Evolutionary conservation across 495 filamentous ascomycete genomes (phyloP).

Genomic region (Mytilinidion resinicola): DNA sequence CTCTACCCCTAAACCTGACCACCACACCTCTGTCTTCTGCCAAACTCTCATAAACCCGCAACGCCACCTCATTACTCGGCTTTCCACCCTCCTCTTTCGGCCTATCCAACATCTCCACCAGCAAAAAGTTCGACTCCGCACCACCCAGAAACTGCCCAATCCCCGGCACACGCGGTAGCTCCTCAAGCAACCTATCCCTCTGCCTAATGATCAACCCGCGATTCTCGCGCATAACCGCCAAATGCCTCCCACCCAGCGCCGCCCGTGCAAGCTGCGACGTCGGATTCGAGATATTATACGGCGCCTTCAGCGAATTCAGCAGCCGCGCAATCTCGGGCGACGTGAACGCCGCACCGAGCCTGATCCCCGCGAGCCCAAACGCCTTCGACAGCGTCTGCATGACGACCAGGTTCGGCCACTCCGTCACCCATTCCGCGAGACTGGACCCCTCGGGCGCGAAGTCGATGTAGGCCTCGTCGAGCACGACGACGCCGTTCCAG

Average conservation of each 20-base stretch:
- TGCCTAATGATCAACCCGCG: constrained; percentile 63
- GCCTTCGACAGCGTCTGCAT: constrained; percentile 97
- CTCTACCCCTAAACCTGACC: constrained; percentile 87
- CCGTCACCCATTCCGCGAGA: constrained; percentile 85
- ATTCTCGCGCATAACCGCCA: constrained; percentile 66
- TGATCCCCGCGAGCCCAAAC: constrained; percentile 90
- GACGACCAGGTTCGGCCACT: constrained; percentile 94
- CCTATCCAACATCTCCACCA: constrained; percentile 75
- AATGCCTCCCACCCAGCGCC: constrained; percentile 57
- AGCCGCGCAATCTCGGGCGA: constrained; percentile 54
- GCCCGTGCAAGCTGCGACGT: constrained; percentile 74
- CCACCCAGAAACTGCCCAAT: constrained; percentile 80
- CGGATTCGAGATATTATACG: constrained; percentile 85
- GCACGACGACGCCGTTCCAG: constrained; percentile 90
- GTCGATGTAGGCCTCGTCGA: constrained; percentile 97
- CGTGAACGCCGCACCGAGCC: constrained; percentile 63
- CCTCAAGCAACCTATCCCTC: constrained; percentile 63
- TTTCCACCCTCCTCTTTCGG: constrained; percentile 52
- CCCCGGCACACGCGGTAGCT: constrained; percentile 69
- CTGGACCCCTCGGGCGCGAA: constrained; percentile 74
- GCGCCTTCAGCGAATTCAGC: constrained; percentile 87
- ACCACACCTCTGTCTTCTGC: constrained; percentile 87
- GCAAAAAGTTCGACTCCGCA: constrained; percentile 74
- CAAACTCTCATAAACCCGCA: constrained; percentile 72
- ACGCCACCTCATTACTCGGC: constrained; percentile 69